phyloP scores from a whole-genome alignment of 2,329 filamentous ascomycete species.

The Fusarium goolgardi region DNA sequence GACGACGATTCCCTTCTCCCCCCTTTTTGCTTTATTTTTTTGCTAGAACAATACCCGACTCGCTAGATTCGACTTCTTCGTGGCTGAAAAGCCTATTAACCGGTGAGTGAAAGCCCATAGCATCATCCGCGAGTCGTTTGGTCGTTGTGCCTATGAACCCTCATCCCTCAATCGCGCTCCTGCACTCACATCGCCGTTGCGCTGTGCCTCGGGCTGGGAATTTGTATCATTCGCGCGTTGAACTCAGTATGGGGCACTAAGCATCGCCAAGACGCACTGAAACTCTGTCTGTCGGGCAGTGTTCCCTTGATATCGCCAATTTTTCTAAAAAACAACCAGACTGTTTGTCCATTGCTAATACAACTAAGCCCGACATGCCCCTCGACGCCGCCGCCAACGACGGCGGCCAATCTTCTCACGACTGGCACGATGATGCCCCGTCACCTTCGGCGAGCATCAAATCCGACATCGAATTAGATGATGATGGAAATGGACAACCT shows the following conservation, averaged over 20 bases:
- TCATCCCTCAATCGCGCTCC: slow-evolving; percentile 8
- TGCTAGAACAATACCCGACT: slow-evolving; percentile 18
- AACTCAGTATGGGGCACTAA: slow-evolving; percentile 20
- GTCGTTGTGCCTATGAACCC: slow-evolving; percentile 15
- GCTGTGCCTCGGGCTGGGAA: background rate
- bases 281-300: slow-evolving; percentile 15
- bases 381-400: slow-evolving; percentile 60
- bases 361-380: slow-evolving; percentile 48
- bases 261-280: slow-evolving; percentile 16
- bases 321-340: slow-evolving; percentile 13
- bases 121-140: slow-evolving; percentile 8
- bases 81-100: slow-evolving; percentile 34
- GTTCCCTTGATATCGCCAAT: slow-evolving; percentile 15
- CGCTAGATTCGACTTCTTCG: slow-evolving; percentile 13
- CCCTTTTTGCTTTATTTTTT: background rate
- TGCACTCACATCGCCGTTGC: background rate
- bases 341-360: slow-evolving; percentile 36
- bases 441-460: slow-evolving; percentile 58
- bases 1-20: background rate
- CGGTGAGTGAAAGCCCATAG: slow-evolving; percentile 37
- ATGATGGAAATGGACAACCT: slow-evolving; percentile 49
- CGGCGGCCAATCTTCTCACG: slow-evolving; percentile 52
- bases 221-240: slow-evolving; percentile 3
- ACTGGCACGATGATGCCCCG: slow-evolving; percentile 54
- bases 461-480: slow-evolving; percentile 57